A percentile compares a stretch with the other conserved stretches of the same genome.
These are phyloP conservation scores for Mayamaea pseudoterrestris DNA, from an alignment of 108 stramenopile species.

Conservation along the genomic window DNA sequence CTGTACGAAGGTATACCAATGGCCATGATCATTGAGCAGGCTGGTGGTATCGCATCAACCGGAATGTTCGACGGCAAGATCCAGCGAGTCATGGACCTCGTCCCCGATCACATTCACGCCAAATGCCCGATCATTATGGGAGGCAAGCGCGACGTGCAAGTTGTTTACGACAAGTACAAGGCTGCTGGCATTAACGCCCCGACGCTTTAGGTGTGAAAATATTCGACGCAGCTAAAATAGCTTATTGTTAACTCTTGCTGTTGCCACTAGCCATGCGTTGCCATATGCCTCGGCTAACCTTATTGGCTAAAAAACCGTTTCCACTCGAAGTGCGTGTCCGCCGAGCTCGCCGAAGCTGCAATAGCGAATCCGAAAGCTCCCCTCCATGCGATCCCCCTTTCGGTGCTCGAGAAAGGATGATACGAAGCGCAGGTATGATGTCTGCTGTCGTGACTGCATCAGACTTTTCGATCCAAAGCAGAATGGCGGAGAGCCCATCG, in stretches of 20 bases:
- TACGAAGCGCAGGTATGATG: too few relatives aligned
- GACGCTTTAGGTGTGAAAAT: conserved; percentile 39
- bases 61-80: conserved; percentile 90
- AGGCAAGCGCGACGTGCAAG: conserved; percentile 78
- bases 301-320: too few relatives aligned
- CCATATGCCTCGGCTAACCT: too few relatives aligned
- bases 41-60: conserved; percentile 93
- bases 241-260: too few relatives aligned
- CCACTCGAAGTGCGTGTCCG: too few relatives aligned
- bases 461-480: too few relatives aligned
- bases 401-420: too few relatives aligned
- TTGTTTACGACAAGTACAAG: conserved; percentile 72
- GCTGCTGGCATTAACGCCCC: conserved; percentile 56
- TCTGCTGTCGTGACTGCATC: too few relatives aligned
- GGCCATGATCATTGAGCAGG: conserved; percentile 97
- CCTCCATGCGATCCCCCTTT: conserved; percentile 25
- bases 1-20: conserved; percentile 99
- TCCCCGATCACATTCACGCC: conserved; percentile 88
- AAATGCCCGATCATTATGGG: conserved; percentile 97
- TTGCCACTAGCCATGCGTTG: too few relatives aligned
- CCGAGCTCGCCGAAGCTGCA: conserved; percentile 45
- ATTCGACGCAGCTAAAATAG: too few relatives aligned
- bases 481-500: too few relatives aligned
- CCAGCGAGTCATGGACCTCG: conserved; percentile 82
- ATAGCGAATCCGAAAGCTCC: conserved; percentile 55